These are phyloP conservation scores for Trichoderma polysporum DNA, from an alignment of 2,329 filamentous ascomycete species.

Conservation along the genomic window DNA sequence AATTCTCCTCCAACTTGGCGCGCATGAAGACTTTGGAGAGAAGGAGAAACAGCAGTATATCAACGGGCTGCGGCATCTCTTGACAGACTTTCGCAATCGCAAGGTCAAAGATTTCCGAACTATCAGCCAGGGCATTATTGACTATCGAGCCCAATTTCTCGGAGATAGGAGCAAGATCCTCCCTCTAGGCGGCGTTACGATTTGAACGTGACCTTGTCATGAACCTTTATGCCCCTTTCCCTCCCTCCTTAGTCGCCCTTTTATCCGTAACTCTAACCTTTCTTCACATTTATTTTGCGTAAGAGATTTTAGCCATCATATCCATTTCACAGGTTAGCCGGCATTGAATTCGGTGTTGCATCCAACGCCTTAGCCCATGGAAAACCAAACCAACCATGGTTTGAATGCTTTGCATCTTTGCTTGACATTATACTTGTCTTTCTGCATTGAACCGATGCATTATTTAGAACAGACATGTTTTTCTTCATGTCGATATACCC, in stretches of 20 bases:
- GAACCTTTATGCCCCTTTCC: neutral
- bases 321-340: constrained; percentile 4
- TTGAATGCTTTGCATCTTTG: constrained; percentile 2
- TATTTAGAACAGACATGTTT: constrained; percentile 11
- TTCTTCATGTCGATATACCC: constrained; percentile 9
- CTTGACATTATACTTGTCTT: neutral
- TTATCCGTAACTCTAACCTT: constrained; percentile 16
- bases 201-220: constrained; percentile 29
- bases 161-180: constrained; percentile 64
- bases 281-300: neutral
- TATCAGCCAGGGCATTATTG: constrained; percentile 66
- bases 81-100: constrained; percentile 58
- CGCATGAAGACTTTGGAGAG: constrained; percentile 61
- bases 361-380: neutral
- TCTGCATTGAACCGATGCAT: constrained; percentile 4
- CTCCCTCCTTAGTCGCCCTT: neutral
- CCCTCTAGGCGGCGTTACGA: constrained; percentile 50
- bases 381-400: neutral
- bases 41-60: constrained; percentile 63
- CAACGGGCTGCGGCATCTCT: constrained; percentile 59
- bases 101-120: constrained; percentile 65
- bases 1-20: constrained; percentile 70
- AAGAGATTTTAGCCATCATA: constrained; percentile 16
- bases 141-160: constrained; percentile 64
- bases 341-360: neutral